These are phyloP conservation scores for Penicillium brevicompactum DNA, from an alignment of 2,329 filamentous ascomycete species.

Conservation along the genomic window DNA sequence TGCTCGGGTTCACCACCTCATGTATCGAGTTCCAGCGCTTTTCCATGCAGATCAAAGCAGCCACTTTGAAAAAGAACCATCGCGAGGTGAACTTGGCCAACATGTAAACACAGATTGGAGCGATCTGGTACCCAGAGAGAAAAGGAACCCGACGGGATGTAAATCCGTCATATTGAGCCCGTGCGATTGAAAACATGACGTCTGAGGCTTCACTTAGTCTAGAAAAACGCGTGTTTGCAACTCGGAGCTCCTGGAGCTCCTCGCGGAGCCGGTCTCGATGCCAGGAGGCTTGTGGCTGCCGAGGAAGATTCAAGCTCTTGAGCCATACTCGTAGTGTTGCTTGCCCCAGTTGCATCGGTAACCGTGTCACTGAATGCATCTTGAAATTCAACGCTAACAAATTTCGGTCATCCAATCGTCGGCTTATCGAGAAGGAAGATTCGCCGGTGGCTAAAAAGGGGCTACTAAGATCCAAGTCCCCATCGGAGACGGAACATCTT, in stretches of 20 bases:
- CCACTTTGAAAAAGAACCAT: conserved; percentile 45
- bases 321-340: neutral
- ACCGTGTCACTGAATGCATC: neutral
- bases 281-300: conserved; percentile 40
- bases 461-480: neutral
- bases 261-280: conserved; percentile 44
- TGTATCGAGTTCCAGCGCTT: conserved; percentile 29
- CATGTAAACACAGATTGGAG: conserved; percentile 45
- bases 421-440: neutral
- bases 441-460: neutral
- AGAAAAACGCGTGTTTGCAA: conserved; percentile 31
- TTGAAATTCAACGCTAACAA: neutral
- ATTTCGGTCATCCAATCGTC: neutral
- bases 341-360: neutral
- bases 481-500: neutral
- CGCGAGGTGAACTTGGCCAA: conserved; percentile 48
- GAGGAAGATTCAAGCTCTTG: conserved; percentile 33
- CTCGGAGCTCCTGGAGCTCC: conserved; percentile 41
- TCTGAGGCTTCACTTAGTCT: conserved; percentile 51
- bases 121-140: conserved; percentile 23
- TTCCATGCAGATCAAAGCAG: conserved; percentile 35
- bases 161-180: conserved; percentile 44
- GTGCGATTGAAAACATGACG: conserved; percentile 46
- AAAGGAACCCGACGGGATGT: conserved; percentile 31
- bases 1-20: conserved; percentile 51